Evolutionary conservation across 345 rosid genomes (phyloP).

Genomic region (Boechera divaricarpa): DNA sequence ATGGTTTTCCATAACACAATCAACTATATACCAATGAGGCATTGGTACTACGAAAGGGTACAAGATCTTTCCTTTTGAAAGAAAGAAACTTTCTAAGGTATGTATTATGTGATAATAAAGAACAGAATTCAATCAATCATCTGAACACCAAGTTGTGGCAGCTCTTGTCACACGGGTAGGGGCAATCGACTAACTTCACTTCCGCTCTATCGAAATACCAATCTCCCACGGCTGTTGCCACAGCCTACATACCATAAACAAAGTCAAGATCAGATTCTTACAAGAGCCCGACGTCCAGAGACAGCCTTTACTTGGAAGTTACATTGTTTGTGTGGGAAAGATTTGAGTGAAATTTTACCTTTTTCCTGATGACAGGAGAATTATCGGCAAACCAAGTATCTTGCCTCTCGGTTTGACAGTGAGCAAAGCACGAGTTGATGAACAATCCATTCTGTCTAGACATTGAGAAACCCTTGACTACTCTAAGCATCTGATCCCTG

Average conservation of each 20-base stretch:
- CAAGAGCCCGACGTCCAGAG: background rate
- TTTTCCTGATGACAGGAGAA: slow-evolving; percentile 75
- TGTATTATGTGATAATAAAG: slow-evolving; percentile 33
- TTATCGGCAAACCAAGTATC: slow-evolving; percentile 92
- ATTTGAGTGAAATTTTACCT: slow-evolving; percentile 53
- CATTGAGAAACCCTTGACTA: slow-evolving; percentile 64
- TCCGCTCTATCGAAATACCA: slow-evolving; percentile 85
- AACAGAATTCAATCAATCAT: slow-evolving; percentile 42
- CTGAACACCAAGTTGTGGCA: slow-evolving; percentile 93
- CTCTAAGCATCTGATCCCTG: slow-evolving; percentile 81
- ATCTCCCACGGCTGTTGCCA: slow-evolving; percentile 90
- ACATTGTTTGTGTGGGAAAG: slow-evolving; percentile 21
- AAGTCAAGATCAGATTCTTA: slow-evolving; percentile 5
- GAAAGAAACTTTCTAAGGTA: slow-evolving; percentile 30
- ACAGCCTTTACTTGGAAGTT: background rate
- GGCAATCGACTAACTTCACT: slow-evolving; percentile 74
- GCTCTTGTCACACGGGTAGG: slow-evolving; percentile 87
- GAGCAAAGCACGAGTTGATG: slow-evolving; percentile 94
- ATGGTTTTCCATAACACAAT: slow-evolving; percentile 23
- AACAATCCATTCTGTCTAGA: slow-evolving; percentile 78
- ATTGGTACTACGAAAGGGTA: slow-evolving; percentile 37
- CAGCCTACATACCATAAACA: slow-evolving; percentile 52
- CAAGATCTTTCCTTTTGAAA: slow-evolving; percentile 33
- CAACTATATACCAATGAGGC: slow-evolving; percentile 43
- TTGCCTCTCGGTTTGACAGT: slow-evolving; percentile 94